Conservation (phyloP, 208 protist genomes). For the Trypanosoma brucei region DNA sequence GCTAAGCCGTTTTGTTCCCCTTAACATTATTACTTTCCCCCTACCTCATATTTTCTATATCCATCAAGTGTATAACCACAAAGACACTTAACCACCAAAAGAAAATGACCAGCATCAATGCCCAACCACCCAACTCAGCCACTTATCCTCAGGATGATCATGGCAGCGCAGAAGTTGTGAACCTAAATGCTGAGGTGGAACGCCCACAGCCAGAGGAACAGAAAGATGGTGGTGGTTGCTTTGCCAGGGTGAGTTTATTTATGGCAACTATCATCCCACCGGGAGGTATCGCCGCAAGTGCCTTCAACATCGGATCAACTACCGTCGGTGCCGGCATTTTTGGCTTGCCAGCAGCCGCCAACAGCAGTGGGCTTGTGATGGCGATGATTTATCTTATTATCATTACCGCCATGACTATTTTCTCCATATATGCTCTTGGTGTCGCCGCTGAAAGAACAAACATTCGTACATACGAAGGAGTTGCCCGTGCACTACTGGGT, state of each 20-base stretch:
- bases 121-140: neutral
- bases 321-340: conserved; percentile 67
- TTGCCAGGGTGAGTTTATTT: conserved; percentile 1
- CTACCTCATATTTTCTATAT: too few relatives aligned
- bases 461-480: conserved; percentile 38
- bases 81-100: neutral
- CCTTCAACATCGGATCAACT: conserved; percentile 46
- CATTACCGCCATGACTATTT: conserved; percentile 31
- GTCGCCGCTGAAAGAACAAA: conserved; percentile 30
- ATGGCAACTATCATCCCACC: conserved; percentile 38
- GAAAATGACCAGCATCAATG: neutral
- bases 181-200: too few relatives aligned
- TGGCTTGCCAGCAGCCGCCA: conserved; percentile 49
- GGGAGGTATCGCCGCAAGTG: conserved; percentile 37
- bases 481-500: conserved; percentile 32
- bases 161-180: neutral
- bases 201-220: neutral
- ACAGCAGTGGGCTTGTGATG: conserved; percentile 45
- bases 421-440: conserved; percentile 51
- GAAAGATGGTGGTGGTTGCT: neutral
- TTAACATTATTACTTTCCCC: too few relatives aligned
- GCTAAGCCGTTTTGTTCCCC: too few relatives aligned
- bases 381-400: conserved; percentile 38
- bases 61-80: neutral
- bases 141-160: neutral